A percentile compares a stretch with the other conserved stretches of the same genome.
Conservation (phyloP, 805 yeast species). For the Yamadazyma scolyti region DNA sequence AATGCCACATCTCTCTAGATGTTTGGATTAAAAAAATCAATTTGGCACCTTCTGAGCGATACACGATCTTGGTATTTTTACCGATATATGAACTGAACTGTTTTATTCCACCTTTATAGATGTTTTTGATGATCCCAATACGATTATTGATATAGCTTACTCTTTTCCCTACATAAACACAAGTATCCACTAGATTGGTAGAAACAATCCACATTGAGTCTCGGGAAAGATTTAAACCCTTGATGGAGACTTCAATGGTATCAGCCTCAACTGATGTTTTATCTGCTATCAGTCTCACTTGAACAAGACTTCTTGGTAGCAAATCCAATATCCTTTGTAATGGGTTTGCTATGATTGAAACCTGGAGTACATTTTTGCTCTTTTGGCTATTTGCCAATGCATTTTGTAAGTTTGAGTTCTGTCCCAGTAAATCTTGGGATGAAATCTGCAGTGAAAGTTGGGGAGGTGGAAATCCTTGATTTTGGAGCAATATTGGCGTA, state of each 20-base stretch:
- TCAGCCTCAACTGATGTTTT: conserved; percentile 63
- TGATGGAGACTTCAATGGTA: conserved; percentile 73
- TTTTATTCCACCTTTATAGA: conserved; percentile 65
- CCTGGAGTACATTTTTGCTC: conserved; percentile 26
- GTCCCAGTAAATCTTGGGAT: not conserved
- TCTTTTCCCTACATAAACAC: conserved; percentile 66
- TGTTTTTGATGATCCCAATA: conserved; percentile 58
- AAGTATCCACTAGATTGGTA: conserved; percentile 52
- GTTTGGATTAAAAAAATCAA: conserved; percentile 81
- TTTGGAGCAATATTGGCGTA: not conserved
- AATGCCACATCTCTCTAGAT: conserved; percentile 96
- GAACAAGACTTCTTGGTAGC: conserved; percentile 64
- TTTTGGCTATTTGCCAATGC: conserved; percentile 5
- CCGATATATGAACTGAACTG: conserved; percentile 76
- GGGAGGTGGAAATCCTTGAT: conserved; percentile 2
- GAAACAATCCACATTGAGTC: conserved; percentile 93
- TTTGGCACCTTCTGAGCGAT: conserved; percentile 87
- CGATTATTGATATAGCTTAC: conserved; percentile 58
- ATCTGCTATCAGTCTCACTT: conserved; percentile 44
- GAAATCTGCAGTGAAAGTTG: conserved; percentile 2
- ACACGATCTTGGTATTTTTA: conserved; percentile 70
- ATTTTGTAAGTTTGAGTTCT: no score
- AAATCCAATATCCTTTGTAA: conserved; percentile 59
- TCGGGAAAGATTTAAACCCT: conserved; percentile 76
- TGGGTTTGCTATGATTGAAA: conserved; percentile 60